phyloP scores from a whole-genome alignment of 805 yeast genomes.

The Alloascoidea hylecoeti region DNA sequence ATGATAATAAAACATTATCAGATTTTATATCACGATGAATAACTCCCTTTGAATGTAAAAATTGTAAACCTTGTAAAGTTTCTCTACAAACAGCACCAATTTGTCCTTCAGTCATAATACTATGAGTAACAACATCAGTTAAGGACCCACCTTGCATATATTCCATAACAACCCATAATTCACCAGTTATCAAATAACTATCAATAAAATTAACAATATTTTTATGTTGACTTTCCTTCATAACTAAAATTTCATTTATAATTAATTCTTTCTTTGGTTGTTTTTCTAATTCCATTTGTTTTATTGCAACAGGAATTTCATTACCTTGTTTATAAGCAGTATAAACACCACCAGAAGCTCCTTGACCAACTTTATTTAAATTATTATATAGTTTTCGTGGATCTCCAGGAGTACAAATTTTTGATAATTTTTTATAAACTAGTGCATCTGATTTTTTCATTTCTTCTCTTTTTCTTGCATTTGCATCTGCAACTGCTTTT shows the following conservation, averaged over 20 bases:
- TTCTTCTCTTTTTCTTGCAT: conserved; percentile 50
- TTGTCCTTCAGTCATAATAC: conserved; percentile 84
- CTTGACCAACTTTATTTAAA: conserved; percentile 84
- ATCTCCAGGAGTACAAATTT: conserved; percentile 72
- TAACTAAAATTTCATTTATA: conserved; percentile 88
- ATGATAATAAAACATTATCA: conserved; percentile 75
- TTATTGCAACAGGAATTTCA: conserved; percentile 66
- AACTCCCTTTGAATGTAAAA: conserved; percentile 83
- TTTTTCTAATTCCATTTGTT: conserved; percentile 88
- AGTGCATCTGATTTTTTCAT: conserved; percentile 61
- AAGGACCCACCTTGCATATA: conserved; percentile 98
- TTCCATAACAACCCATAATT: conserved; percentile 95
- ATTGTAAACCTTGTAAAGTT: conserved; percentile 73
- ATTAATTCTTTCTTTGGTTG: conserved; percentile 95
- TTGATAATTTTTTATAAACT: conserved; percentile 62
- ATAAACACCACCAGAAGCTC: conserved; percentile 96
- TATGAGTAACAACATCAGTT: conserved; percentile 89
- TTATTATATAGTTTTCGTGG: conserved; percentile 52
- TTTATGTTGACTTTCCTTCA: conserved; percentile 82
- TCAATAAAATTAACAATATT: conserved; percentile 93
- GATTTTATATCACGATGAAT: conserved; percentile 95
- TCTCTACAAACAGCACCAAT: conserved; percentile 93
- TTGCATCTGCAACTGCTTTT: conserved; percentile 3
- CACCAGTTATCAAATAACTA: conserved; percentile 38
- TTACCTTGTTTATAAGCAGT: conserved; percentile 53